Evolutionary conservation across 805 yeast genomes (phyloP).

Genomic region (Scheffersomyces amazonensis): DNA sequence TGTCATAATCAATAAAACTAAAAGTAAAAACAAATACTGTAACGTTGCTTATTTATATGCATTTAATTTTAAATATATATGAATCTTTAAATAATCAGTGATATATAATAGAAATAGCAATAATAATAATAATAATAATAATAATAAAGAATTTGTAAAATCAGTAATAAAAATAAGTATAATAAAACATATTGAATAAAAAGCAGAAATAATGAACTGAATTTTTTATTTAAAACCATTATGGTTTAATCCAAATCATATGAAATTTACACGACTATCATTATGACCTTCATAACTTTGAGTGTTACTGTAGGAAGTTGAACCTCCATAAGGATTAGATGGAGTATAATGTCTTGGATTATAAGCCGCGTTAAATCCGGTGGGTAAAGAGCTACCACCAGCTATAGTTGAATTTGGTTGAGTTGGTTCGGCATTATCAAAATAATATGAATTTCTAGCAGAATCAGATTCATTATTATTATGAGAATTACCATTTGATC

Average conservation of each 20-base stretch:
- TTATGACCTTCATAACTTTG: background rate
- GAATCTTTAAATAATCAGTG: background rate
- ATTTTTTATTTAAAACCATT: background rate
- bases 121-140: background rate
- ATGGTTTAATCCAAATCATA: too few species aligned
- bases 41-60: background rate
- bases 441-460: conserved; percentile 23
- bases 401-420: conserved; percentile 42
- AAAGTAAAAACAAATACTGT: background rate
- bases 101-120: background rate
- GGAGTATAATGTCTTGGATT: background rate
- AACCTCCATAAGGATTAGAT: background rate
- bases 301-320: conserved; percentile 1
- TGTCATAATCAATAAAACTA: conserved; percentile 15
- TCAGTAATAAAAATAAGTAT: background rate
- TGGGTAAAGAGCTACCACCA: conserved; percentile 32
- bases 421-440: conserved; percentile 34
- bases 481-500: background rate
- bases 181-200: too few species aligned
- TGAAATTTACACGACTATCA: conserved; percentile 1
- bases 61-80: too few species aligned
- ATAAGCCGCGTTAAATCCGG: conserved; percentile 18
- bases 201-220: background rate
- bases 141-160: background rate
- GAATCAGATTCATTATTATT: background rate